Percentiles rank a stretch among this genome's conserved stretches.
Evolutionary conservation across 345 rosid genomes (phyloP).

Genomic region (Lumnitzera littorea): DNA sequence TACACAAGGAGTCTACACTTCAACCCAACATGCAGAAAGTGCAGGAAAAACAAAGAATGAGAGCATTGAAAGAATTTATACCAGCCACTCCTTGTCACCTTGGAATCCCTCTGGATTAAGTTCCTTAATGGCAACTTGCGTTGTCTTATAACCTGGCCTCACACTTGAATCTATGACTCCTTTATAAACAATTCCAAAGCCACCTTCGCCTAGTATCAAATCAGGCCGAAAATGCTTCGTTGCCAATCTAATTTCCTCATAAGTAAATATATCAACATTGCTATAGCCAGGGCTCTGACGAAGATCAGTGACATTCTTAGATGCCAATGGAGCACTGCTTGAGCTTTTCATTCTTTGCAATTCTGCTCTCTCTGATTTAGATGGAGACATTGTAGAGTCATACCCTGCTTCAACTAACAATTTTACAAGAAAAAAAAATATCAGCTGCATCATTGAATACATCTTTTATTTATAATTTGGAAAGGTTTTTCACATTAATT

Average conservation of each 20-base stretch:
- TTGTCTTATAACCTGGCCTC: slow-evolving; percentile 50
- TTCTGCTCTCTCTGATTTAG: slow-evolving; percentile 2
- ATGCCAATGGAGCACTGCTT: slow-evolving; percentile 13
- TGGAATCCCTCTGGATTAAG: slow-evolving; percentile 89
- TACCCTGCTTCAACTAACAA: slow-evolving; percentile 12
- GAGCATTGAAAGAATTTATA: slow-evolving; percentile 17
- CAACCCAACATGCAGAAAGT: not conserved
- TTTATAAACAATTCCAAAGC: slow-evolving; percentile 89
- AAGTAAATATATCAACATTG: slow-evolving; percentile 77
- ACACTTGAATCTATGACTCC: slow-evolving; percentile 68
- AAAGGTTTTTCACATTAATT: too few relatives aligned
- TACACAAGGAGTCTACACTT: not conserved
- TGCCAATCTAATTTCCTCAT: slow-evolving; percentile 76
- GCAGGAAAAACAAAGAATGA: slow-evolving; percentile 1
- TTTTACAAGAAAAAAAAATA: not conserved
- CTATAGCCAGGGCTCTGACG: slow-evolving; percentile 53
- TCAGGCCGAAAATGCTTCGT: slow-evolving; percentile 81
- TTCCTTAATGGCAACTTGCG: slow-evolving; percentile 80
- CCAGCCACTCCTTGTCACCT: slow-evolving; percentile 99
- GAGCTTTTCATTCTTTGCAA: slow-evolving; percentile 11
- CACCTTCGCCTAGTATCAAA: slow-evolving; percentile 89
- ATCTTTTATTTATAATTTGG: not conserved
- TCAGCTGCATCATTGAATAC: not conserved
- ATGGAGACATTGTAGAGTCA: slow-evolving; percentile 10
- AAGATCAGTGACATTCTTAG: slow-evolving; percentile 73